Base-by-base conservation (phyloP, 116 monocot genomes). In the Trichopus zeylanicus region DNA sequence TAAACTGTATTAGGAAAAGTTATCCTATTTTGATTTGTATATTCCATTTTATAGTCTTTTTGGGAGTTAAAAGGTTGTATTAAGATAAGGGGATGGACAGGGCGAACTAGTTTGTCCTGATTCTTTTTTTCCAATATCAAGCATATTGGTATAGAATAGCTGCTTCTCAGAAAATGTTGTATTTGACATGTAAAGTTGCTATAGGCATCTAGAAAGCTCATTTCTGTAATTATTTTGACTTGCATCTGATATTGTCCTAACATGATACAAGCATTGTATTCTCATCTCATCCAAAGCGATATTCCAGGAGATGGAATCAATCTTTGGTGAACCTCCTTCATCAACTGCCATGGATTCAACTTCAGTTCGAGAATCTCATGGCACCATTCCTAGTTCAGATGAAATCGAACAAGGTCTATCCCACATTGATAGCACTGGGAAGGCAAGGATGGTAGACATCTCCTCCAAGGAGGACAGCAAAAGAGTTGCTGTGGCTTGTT, bases 361-460 rank as follows among this genome's bases (percentile, higher is more conserved):
- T 42, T n/a, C 69, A 67, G 20, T 66, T 67, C 49, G 57, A 57
- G 75, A 75, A 61, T 15, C 66, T 24, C 34, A 42, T 5, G 8
- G 15, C 38, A 20, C 32, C 55, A 38, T 62, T 35, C 46, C 42
- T 33, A 33, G 29, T 33, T 51, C 74, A n/a, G 35, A 3, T 31
- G 56, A 63, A 59, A 48, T 38, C 20, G 65, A 80, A 27, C 28
- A 55, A 48, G 47, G 29, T 3, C 56, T 97, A 12, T 79, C 81
- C 25, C 95, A 90, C 66, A 75, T 81, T 18, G 69, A 81, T 52
- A 67, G 21, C 23, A 53, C 52, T 31, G 95, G 91, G 0, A 62
- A 79, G 34, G 90, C 95, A 0, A 48, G 35, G 46, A 97, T 97
- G 95, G 90, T 97, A 13, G 81, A 97, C 48, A 56, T 97, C 23